Evolutionary conservation across 2,329 filamentous ascomycete species (phyloP).

Genomic region (Cladosporium oxysporum): DNA sequence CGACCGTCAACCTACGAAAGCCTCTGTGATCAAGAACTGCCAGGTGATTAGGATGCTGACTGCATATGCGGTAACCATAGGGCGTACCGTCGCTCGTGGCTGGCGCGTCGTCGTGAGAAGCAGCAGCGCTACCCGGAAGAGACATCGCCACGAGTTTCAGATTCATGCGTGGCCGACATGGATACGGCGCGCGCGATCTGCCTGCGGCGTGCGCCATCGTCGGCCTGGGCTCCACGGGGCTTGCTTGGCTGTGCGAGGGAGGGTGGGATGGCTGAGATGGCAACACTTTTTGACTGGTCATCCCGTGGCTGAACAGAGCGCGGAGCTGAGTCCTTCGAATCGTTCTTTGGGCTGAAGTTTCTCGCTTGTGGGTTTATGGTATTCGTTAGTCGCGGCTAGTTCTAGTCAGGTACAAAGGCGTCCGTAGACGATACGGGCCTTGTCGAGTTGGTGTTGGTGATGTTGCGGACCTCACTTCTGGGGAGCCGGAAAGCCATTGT

Average conservation of each 20-base stretch:
- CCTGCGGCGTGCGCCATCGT: neutral
- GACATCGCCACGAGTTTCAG: conserved; percentile 12
- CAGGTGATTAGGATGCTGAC: conserved; percentile 17
- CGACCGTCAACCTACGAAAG: neutral
- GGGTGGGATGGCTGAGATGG: neutral
- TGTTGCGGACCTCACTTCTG: neutral
- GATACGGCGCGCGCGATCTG: neutral
- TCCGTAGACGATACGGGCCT: neutral
- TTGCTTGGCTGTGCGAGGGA: neutral
- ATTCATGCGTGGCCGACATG: conserved; percentile 2
- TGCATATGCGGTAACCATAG: conserved; percentile 2
- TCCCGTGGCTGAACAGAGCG: neutral
- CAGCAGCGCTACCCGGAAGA: conserved; percentile 3
- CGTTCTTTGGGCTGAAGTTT: neutral
- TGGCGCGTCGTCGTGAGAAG: neutral
- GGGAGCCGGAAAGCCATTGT: conserved; percentile 1
- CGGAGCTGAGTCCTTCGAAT: neutral
- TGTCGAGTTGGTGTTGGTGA: neutral
- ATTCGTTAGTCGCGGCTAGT: neutral
- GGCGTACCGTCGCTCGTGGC: neutral
- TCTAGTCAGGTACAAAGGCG: neutral
- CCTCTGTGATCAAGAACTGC: neutral
- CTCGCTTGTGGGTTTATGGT: neutral
- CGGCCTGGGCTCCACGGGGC: neutral
- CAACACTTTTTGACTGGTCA: neutral